Percentiles rank a stretch among this genome's conserved stretches.
Evolutionary conservation across 1,284 basidiomycete genomes (phyloP).

Genomic region (Trametes sp.): DNA sequence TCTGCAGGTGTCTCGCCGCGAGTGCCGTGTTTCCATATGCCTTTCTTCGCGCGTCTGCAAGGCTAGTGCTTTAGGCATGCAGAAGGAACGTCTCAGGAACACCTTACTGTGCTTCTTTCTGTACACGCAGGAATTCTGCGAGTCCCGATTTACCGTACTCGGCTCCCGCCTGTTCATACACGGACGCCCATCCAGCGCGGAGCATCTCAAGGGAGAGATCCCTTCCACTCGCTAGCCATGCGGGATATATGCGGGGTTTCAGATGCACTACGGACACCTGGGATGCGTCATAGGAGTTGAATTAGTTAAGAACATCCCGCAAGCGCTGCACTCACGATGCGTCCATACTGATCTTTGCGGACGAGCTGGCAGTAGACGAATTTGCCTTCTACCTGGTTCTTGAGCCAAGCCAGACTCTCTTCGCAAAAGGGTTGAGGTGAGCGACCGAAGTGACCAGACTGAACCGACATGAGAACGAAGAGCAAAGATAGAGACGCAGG

Average conservation of each 20-base stretch:
- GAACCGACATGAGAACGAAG: not conserved
- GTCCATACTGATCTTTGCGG: slow-evolving; percentile 81
- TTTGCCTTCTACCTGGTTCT: slow-evolving; percentile 60
- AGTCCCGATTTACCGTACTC: slow-evolving; percentile 78
- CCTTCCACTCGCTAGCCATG: slow-evolving; percentile 54
- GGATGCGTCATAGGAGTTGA: not conserved
- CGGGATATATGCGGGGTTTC: slow-evolving; percentile 57
- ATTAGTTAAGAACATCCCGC: not conserved
- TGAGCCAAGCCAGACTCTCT: slow-evolving; percentile 81
- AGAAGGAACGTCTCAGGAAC: not conserved
- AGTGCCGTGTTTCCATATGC: slow-evolving; percentile 75
- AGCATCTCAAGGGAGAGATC: slow-evolving; percentile 82
- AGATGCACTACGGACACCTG: slow-evolving; percentile 75
- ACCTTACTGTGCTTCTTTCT: slow-evolving; percentile 74
- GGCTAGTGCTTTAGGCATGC: not conserved
- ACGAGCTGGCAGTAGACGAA: slow-evolving; percentile 74
- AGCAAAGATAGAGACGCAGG: not conserved
- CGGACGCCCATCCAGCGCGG: slow-evolving; percentile 74
- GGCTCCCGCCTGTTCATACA: slow-evolving; percentile 80
- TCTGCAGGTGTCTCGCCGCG: slow-evolving; percentile 75
- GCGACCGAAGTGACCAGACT: slow-evolving; percentile 84
- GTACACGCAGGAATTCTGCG: slow-evolving; percentile 64
- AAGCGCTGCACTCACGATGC: slow-evolving; percentile 77
- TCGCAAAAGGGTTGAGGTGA: slow-evolving; percentile 73
- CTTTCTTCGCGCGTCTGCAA: slow-evolving; percentile 60